These are phyloP conservation scores for Metrosideros polymorpha DNA, from an alignment of 441 rosid species.

Conservation along the genomic window DNA sequence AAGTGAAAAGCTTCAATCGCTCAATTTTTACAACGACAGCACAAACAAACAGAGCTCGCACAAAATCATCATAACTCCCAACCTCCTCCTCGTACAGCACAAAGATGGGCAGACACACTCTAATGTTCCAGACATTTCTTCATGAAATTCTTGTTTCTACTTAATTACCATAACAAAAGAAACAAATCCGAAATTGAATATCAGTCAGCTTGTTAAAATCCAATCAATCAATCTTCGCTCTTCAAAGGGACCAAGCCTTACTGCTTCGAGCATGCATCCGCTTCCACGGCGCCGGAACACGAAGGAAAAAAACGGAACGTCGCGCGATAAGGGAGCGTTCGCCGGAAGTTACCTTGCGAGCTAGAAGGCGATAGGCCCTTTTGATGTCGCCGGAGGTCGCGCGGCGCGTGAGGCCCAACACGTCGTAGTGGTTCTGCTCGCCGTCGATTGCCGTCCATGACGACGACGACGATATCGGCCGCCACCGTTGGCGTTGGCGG, in stretches of 20 bases:
- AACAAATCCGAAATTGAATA: neutral
- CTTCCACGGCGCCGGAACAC: neutral
- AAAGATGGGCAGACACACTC: neutral
- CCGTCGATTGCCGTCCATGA: constrained; percentile 22
- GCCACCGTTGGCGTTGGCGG: constrained; percentile 9
- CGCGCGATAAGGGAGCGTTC: neutral
- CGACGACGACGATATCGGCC: constrained; percentile 22
- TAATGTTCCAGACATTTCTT: neutral
- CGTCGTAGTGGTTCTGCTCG: constrained; percentile 51
- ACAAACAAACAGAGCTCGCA: neutral
- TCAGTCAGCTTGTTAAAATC: neutral
- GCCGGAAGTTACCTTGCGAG: constrained; percentile 46
- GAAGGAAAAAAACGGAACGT: neutral
- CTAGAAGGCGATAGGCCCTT: constrained; percentile 78
- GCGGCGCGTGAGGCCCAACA: constrained; percentile 41
- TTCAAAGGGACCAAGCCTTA: neutral
- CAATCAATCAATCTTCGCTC: neutral
- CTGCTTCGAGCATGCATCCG: neutral
- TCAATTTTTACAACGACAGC: neutral
- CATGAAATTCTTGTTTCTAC: neutral
- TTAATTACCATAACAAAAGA: neutral
- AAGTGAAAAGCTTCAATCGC: neutral
- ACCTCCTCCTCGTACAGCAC: neutral
- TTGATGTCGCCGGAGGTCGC: constrained; percentile 63
- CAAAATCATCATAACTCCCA: neutral